Percentiles rank a stretch among this genome's conserved stretches.
phyloP scores from a whole-genome alignment of 2,329 filamentous ascomycete genomes.

The Iodosphaeria phyllophila region DNA sequence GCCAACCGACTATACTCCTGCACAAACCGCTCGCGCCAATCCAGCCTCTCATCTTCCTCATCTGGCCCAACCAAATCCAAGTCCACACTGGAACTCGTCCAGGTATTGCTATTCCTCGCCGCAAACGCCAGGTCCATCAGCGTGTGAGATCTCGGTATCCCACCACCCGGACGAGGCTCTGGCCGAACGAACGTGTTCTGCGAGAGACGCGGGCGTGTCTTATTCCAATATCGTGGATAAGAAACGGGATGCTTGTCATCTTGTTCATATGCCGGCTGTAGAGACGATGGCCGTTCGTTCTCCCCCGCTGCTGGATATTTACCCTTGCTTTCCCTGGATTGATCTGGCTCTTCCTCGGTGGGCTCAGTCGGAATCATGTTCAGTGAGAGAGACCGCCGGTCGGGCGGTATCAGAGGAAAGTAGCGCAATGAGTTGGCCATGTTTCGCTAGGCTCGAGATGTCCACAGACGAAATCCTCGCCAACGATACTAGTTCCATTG shows the following conservation, averaged over 20 bases:
- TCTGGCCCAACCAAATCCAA: constrained; percentile 22
- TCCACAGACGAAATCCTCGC: too few species aligned
- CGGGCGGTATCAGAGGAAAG: too few species aligned
- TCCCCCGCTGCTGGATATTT: too few species aligned
- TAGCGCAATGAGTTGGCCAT: too few species aligned
- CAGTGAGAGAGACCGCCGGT: too few species aligned
- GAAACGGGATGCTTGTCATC: constrained; percentile 4
- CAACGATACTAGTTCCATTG: too few species aligned
- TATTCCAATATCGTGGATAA: constrained; percentile 2
- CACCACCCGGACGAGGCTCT: too few species aligned
- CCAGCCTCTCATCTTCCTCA: constrained; percentile 28
- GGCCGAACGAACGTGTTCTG: constrained; percentile 6
- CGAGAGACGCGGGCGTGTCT: constrained; percentile 1
- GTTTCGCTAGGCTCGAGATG: too few species aligned
- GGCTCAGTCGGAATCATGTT: too few species aligned
- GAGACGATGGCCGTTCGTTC: too few species aligned
- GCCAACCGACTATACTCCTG: constrained; percentile 42
- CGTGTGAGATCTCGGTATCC: constrained; percentile 3
- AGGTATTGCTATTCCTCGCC: constrained; percentile 26
- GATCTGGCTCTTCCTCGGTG: too few species aligned
- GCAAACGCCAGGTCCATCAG: constrained; percentile 5
- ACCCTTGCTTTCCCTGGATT: too few species aligned
- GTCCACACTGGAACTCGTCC: constrained; percentile 37
- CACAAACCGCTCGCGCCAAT: constrained; percentile 28
- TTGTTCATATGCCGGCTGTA: constrained; percentile 4